These are phyloP conservation scores for Articulospora tetracladia DNA, from an alignment of 495 filamentous ascomycete genomes.

Conservation along the genomic window DNA sequence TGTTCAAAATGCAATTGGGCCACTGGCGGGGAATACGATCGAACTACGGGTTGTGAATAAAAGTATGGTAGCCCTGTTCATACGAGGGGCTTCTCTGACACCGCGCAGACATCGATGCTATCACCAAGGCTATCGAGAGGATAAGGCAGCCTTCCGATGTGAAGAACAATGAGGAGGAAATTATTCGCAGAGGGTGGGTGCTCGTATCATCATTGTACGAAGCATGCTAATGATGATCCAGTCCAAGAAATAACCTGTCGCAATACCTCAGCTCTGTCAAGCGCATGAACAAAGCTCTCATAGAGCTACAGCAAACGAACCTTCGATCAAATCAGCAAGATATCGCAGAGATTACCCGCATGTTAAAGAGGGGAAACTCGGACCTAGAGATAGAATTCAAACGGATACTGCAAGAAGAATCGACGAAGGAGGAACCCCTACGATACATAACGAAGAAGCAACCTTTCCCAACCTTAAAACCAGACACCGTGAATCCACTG, in stretches of 20 bases:
- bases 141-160: constrained; percentile 85
- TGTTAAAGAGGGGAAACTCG: constrained; percentile 72
- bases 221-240: constrained; percentile 23
- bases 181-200: constrained; percentile 75
- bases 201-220: background rate
- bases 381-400: constrained; percentile 82
- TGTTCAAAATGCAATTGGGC: constrained; percentile 87
- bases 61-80: constrained; percentile 44
- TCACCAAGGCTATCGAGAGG: constrained; percentile 80
- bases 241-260: constrained; percentile 73
- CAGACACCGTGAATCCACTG: constrained; percentile 45
- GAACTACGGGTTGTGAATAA: constrained; percentile 76
- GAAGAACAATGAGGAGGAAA: constrained; percentile 82
- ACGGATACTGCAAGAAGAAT: constrained; percentile 67
- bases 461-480: constrained; percentile 41
- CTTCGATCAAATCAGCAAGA: constrained; percentile 88
- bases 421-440: constrained; percentile 76
- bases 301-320: constrained; percentile 79
- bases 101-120: constrained; percentile 70
- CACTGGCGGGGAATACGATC: constrained; percentile 89
- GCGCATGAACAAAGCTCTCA: constrained; percentile 75
- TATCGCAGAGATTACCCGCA: constrained; percentile 69
- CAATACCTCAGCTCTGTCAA: constrained; percentile 89
- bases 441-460: constrained; percentile 89
- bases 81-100: constrained; percentile 11